Evolutionary conservation across 1,284 basidiomycete species (phyloP), one percentile per base, ranked within the genome.

Genomic region (Heliocybe sulcata): DNA sequence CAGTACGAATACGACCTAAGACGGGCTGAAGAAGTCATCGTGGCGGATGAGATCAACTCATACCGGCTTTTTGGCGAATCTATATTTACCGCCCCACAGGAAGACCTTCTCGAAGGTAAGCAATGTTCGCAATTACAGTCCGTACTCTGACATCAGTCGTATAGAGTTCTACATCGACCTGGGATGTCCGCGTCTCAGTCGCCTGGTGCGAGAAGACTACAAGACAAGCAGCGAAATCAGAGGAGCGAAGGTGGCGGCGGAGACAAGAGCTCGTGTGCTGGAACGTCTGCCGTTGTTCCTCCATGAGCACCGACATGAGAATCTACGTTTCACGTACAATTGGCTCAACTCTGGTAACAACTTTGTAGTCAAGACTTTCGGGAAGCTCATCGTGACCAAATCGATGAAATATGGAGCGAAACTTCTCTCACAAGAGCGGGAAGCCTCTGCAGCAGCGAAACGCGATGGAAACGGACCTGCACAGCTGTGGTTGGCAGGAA

Each of bases 271-370:
- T 1, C 75, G 93, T 31, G 83, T 96, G 1, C 71, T 96, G n/a
- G 91, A 98, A 69, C 79, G 96, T 25, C 75, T 97, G 12, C 92
- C 94, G 0, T 75, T 99, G 31, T 98, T 98, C 74, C 75, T 98
- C 8, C 90, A 97, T 54, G 94, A 97, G 63, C 88, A 93, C 56
- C 85, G 83, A 0, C 85, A 92, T 64, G 76, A 83, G 2, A 77
- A 79, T 31, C 85, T 87, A 1, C 79, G 81, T 26, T 77, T 90
- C 29, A 81, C 88, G 4, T 81, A 82, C 52, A 82, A 82, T 16
- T 93, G 89, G 88, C 72, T 98, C 42, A 84, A 82, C 51, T 75
- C 80, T 19, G 77, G 80, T 8, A 76, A 73, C 48, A 90, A 90
- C 66, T 96, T 88, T 60, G 74, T 87, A 53, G 89, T 93, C 52